These are phyloP conservation scores for Solanum tarijense DNA, from an alignment of 257 asterid genomes.

Conservation along the genomic window DNA sequence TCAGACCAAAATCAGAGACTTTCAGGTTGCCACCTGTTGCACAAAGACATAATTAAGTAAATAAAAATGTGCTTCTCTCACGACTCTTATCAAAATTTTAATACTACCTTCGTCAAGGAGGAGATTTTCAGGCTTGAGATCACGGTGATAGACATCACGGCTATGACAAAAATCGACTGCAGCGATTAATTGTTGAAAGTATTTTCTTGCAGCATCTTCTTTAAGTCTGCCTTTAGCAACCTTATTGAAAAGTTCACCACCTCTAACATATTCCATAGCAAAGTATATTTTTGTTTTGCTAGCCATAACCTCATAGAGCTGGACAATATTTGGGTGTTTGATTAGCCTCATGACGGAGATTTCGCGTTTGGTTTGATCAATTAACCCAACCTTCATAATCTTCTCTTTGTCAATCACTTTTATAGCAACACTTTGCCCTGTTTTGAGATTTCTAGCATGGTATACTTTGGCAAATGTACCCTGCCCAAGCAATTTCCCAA, in stretches of 20 bases:
- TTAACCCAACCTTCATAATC: slow-evolving; percentile 48
- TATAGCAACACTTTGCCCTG: slow-evolving; percentile 63
- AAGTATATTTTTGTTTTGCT: slow-evolving; percentile 72
- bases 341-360: slow-evolving; percentile 73
- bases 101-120: slow-evolving; percentile 44
- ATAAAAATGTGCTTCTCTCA: background rate
- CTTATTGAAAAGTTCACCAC: slow-evolving; percentile 88
- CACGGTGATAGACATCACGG: slow-evolving; percentile 83
- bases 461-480: slow-evolving; percentile 88
- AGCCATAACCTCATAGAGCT: slow-evolving; percentile 77
- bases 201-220: slow-evolving; percentile 67
- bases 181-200: slow-evolving; percentile 70
- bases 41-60: background rate
- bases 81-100: too few relatives aligned
- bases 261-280: slow-evolving; percentile 63
- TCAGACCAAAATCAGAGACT: slow-evolving; percentile 80
- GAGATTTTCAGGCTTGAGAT: slow-evolving; percentile 87
- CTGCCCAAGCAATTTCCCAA: slow-evolving; percentile 72
- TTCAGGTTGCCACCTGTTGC: slow-evolving; percentile 37
- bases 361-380: slow-evolving; percentile 78
- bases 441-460: slow-evolving; percentile 47
- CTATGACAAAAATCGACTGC: slow-evolving; percentile 91
- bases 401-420: slow-evolving; percentile 68
- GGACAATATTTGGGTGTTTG: slow-evolving; percentile 73
- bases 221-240: slow-evolving; percentile 72